Base-by-base conservation (phyloP, 139 green algal genomes). In the Gonium pectorale region DNA sequence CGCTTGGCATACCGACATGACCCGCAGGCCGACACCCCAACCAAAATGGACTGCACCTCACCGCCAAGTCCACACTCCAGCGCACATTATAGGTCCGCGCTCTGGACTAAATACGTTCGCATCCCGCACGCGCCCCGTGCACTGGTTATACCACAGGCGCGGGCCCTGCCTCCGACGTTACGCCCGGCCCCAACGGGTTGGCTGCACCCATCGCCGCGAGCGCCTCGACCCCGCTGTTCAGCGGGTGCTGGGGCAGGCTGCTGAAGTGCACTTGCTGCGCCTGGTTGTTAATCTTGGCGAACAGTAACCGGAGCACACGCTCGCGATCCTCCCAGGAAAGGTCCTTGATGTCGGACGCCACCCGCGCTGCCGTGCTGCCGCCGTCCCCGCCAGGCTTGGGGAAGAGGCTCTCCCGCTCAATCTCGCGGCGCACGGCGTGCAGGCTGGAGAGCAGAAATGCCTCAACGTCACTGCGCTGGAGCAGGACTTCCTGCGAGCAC, bases 401-500 rank as follows among this genome's bases (percentile, higher is more conserved):
- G 8, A 22, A 69, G n/a, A 88, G 40, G 85, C 78, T 90, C 38
- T 83, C 86, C 0, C 81, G 73, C 84, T 92, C 89, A 5, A 92
- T 87, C 26, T 90, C 84, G 31, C 82, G 37, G 15, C 81, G 40
- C 64, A 97, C 96, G 41, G 90, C 67, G 49, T 94, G 89, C 38
- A 98, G 71, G 80, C 80, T 93, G 38, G 93, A 93, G 24, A 99
- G 89, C 54, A 99, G 90, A 88, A 99, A 99, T n/a, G 90, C 91
- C 90, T 98, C 95, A 59, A 98, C 93, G 52, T 99, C 95, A 41
- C 80, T 92, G 11, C 95, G 91, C 82, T 98, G 94, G 60, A 93
- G 86, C 79, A 98, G 83, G 38, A 98, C 94, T 86, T 97, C 90
- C 52, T 98, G 77, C 26, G 40, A 7, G 64, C 5, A 1, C 5